Percentiles rank a stretch among this genome's conserved stretches.
phyloP scores from a whole-genome alignment of 345 rosid species.

The Gynandropsis gynandra region DNA sequence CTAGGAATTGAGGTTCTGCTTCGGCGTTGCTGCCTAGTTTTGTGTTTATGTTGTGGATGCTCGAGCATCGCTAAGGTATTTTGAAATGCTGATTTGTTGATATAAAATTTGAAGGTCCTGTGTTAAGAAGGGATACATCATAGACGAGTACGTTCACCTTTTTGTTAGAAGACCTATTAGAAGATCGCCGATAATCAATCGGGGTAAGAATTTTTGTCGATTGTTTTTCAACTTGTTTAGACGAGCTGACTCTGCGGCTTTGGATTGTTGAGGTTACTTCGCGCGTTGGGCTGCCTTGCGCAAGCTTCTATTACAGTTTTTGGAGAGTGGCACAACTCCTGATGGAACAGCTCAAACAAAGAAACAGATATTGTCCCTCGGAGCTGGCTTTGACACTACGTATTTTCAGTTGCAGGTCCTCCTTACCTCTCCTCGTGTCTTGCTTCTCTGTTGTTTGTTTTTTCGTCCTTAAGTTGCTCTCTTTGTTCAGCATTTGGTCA shows the following conservation, averaged over 20 bases:
- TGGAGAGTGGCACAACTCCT: conserved; percentile 35
- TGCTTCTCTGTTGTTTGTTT: not conserved
- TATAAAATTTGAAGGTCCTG: conserved; percentile 57
- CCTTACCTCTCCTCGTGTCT: not conserved
- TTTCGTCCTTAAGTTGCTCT: not conserved
- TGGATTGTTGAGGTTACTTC: conserved; percentile 53
- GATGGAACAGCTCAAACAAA: conserved; percentile 26
- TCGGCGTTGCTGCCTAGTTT: not conserved
- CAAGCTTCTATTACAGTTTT: conserved; percentile 75
- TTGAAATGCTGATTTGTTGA: conserved; percentile 8
- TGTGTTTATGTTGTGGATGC: not conserved
- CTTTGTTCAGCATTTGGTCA: not conserved
- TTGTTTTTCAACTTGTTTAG: not conserved
- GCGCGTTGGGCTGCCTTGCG: conserved; percentile 96
- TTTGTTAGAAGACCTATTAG: conserved; percentile 84
- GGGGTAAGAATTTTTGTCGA: conserved; percentile 42
- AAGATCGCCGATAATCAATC: conserved; percentile 89
- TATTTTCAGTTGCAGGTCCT: conserved; percentile 81
- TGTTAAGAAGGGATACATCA: conserved; percentile 79
- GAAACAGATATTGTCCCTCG: conserved; percentile 90
- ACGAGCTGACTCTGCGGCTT: conserved; percentile 13
- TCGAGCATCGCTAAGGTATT: not conserved
- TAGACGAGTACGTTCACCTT: conserved; percentile 75
- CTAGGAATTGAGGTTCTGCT: conserved; percentile 3
- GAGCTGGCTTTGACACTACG: conserved; percentile 92